phyloP scores from a whole-genome alignment of 768 basidiomycete species.

The Mrakia hoshinonis region DNA sequence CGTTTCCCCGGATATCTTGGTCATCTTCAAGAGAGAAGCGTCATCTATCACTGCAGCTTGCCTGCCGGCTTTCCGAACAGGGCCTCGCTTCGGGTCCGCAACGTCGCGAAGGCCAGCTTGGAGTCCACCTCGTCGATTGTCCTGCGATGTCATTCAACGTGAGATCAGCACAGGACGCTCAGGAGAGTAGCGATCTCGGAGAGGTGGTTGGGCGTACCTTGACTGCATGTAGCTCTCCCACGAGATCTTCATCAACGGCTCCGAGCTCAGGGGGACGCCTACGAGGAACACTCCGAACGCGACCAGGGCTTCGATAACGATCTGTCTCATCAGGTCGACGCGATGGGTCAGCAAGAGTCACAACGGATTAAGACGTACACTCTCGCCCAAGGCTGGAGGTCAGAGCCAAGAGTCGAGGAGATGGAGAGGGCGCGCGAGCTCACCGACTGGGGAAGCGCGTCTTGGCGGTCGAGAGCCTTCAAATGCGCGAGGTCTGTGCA shows the following conservation, averaged over 20 bases:
- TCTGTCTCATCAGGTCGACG: no score
- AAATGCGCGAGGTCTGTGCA: constrained; percentile 13
- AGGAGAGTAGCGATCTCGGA: not conserved
- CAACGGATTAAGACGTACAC: not conserved
- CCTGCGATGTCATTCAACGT: not conserved
- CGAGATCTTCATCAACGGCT: constrained; percentile 11
- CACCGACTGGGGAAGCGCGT: constrained; percentile 18
- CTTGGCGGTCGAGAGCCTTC: constrained; percentile 17
- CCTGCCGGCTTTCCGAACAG: not conserved
- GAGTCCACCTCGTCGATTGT: constrained; percentile 24
- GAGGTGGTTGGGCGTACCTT: not conserved
- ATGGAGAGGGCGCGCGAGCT: not conserved
- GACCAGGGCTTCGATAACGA: constrained; percentile 8
- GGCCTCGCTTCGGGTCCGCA: constrained; percentile 12
- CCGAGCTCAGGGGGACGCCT: not conserved
- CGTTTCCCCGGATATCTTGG: no score
- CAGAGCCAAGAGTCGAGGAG: not conserved
- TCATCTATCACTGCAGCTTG: not conserved
- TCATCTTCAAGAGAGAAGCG: not conserved
- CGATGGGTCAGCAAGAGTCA: not conserved
- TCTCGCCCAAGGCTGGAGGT: not conserved
- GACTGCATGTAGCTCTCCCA: constrained; percentile 22
- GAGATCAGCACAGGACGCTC: not conserved
- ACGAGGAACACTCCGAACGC: constrained; percentile 19
- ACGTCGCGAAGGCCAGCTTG: not conserved